These are phyloP conservation scores for Cercospora zeae-maydis DNA, from an alignment of 2,329 filamentous ascomycete genomes.

Conservation along the genomic window DNA sequence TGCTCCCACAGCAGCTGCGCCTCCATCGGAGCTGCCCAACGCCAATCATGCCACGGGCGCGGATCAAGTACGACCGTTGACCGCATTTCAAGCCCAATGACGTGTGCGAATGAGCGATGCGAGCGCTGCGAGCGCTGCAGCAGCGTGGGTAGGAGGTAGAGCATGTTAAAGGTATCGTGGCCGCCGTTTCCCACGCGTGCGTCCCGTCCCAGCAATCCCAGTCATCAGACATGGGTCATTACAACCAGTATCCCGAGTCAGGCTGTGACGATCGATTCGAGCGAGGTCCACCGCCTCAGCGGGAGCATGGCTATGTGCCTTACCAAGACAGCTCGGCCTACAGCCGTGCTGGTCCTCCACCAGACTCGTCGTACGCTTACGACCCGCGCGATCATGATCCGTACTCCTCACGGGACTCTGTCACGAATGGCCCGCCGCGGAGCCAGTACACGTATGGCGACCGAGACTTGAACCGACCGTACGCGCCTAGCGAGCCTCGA, in stretches of 20 bases:
- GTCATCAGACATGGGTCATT: conserved; percentile 9
- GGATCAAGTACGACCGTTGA: not conserved
- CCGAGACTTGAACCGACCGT: conserved; percentile 13
- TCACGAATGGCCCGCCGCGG: conserved; percentile 4
- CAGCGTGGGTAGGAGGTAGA: not conserved
- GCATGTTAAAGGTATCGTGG: conserved; percentile 4
- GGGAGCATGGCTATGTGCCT: conserved; percentile 14
- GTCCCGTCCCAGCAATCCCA: not conserved
- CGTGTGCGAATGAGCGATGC: not conserved
- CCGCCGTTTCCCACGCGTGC: not conserved
- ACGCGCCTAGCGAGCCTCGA: conserved; percentile 17
- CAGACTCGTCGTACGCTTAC: conserved; percentile 8
- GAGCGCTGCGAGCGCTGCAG: not conserved
- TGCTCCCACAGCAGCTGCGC: not conserved
- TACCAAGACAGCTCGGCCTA: conserved; percentile 13
- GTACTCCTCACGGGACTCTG: conserved; percentile 6
- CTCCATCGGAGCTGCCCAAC: not conserved
- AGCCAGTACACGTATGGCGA: conserved; percentile 7
- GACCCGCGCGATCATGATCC: not conserved
- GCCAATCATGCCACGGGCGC: conserved; percentile 4
- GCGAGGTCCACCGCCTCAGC: conserved; percentile 7
- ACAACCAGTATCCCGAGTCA: conserved; percentile 12
- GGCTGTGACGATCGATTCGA: conserved; percentile 15
- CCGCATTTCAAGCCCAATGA: conserved; percentile 7
- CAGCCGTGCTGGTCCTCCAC: not conserved